These are phyloP conservation scores for Cladophialophora exuberans DNA, from an alignment of 2,329 filamentous ascomycete genomes.

Conservation along the genomic window DNA sequence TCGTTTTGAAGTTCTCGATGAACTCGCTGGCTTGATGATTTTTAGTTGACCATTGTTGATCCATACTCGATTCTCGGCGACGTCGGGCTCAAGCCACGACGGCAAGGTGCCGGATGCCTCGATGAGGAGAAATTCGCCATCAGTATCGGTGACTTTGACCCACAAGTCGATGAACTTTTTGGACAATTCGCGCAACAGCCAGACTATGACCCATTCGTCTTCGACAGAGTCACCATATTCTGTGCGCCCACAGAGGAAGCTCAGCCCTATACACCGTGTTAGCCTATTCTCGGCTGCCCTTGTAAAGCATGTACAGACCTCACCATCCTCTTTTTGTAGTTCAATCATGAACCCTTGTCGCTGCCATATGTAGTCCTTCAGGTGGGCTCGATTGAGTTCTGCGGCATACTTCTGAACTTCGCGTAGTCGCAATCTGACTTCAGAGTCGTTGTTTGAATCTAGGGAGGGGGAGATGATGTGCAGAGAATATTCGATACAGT, in stretches of 20 bases:
- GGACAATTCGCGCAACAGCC: constrained; percentile 80
- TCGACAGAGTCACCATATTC: constrained; percentile 94
- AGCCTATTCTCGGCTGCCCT: constrained; percentile 27
- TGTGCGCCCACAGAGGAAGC: constrained; percentile 73
- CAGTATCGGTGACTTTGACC: constrained; percentile 81
- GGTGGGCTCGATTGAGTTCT: constrained; percentile 64
- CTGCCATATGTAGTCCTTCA: constrained; percentile 96
- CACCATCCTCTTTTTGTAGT: constrained; percentile 63
- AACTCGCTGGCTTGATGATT: constrained; percentile 67
- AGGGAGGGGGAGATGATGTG: constrained; percentile 67
- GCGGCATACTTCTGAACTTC: constrained; percentile 70
- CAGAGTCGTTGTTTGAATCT: constrained; percentile 57
- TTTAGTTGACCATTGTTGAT: constrained; percentile 75
- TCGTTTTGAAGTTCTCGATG: constrained; percentile 43
- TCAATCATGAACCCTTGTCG: constrained; percentile 77
- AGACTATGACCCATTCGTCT: constrained; percentile 97
- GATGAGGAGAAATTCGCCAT: constrained; percentile 93
- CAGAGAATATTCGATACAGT: constrained; percentile 82
- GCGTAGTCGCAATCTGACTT: constrained; percentile 69
- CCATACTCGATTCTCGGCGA: constrained; percentile 88
- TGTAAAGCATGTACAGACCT: constrained; percentile 33
- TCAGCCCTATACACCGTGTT: constrained; percentile 44
- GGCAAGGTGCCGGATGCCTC: constrained; percentile 89
- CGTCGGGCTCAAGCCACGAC: constrained; percentile 87
- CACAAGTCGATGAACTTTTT: constrained; percentile 73